Percentiles rank a stretch among this genome's conserved stretches.
These are phyloP conservation scores for Cucurbita maxima DNA, from an alignment of 306 rosid genomes.

Conservation along the genomic window DNA sequence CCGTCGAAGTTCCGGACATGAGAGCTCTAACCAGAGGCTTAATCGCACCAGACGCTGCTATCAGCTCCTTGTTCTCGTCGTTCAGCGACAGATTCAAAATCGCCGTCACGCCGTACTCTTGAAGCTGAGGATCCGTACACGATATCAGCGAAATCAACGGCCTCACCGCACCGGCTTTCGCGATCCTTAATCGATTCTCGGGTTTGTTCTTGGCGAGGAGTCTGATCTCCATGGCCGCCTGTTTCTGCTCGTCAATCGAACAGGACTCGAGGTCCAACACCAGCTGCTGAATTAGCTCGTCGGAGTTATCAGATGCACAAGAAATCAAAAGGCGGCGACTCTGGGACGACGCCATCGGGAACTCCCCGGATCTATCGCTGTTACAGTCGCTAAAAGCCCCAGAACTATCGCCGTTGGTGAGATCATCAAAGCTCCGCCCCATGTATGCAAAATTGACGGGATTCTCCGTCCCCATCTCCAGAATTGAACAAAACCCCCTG, in stretches of 20 bases:
- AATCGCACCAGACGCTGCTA: conserved; percentile 69
- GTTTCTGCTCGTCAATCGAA: conserved; percentile 72
- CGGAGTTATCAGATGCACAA: conserved; percentile 71
- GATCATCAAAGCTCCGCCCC: conserved; percentile 44
- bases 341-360: conserved; percentile 45
- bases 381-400: conserved; percentile 90
- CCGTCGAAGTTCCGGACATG: conserved; percentile 43
- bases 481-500: neutral
- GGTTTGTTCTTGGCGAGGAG: conserved; percentile 75
- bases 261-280: conserved; percentile 51
- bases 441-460: conserved; percentile 23
- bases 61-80: conserved; percentile 77
- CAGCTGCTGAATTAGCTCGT: conserved; percentile 58
- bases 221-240: conserved; percentile 90
- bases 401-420: conserved; percentile 33
- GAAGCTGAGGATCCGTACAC: conserved; percentile 62
- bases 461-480: conserved; percentile 39
- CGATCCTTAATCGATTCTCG: conserved; percentile 70
- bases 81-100: conserved; percentile 78
- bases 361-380: conserved; percentile 95
- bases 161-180: conserved; percentile 57
- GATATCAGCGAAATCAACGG: conserved; percentile 64
- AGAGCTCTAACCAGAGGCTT: conserved; percentile 64
- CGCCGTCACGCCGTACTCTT: conserved; percentile 92
- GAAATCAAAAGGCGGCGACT: conserved; percentile 43